These are phyloP conservation scores for Suhomyces kunorum DNA, from an alignment of 1,139 yeast genomes.

Conservation along the genomic window DNA sequence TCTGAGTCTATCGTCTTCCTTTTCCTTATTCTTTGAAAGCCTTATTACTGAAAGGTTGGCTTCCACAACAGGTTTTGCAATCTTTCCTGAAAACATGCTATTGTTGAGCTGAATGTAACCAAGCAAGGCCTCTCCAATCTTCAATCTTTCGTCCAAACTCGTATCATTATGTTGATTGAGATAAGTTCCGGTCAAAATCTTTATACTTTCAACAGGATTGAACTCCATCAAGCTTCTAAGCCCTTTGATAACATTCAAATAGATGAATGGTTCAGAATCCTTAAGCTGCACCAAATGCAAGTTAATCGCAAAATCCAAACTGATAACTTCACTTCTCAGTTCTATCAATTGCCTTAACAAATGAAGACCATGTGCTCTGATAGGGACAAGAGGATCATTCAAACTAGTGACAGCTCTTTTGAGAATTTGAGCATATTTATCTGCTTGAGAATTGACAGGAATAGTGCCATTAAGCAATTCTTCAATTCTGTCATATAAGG, in stretches of 20 bases:
- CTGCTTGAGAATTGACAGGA: constrained; percentile 17
- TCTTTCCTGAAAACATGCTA: constrained; percentile 47
- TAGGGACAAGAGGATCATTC: constrained; percentile 79
- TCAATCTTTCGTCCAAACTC: constrained; percentile 64
- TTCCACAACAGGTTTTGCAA: constrained; percentile 30
- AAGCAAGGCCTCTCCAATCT: constrained; percentile 78
- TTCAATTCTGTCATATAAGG: constrained; percentile 35
- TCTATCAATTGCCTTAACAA: constrained; percentile 61
- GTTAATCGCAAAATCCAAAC: constrained; percentile 55
- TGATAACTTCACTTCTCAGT: constrained; percentile 49
- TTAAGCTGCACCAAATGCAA: constrained; percentile 65
- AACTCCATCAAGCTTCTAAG: constrained; percentile 57
- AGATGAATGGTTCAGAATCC: constrained; percentile 85
- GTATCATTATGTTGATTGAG: constrained; percentile 26
- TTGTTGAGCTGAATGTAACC: constrained; percentile 56
- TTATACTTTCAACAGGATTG: constrained; percentile 42
- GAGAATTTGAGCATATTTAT: constrained; percentile 33
- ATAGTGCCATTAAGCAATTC: constrained; percentile 30
- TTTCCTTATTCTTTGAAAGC: constrained; percentile 27
- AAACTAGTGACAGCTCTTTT: constrained; percentile 65
- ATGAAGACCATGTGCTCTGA: constrained; percentile 82
- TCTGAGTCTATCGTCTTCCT: constrained; percentile 60
- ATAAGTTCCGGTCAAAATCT: constrained; percentile 46
- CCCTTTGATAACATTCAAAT: constrained; percentile 80
- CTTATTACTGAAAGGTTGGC: constrained; percentile 43